Conservation (phyloP, 139 green algal species). For the Chlorella sp. region DNA sequence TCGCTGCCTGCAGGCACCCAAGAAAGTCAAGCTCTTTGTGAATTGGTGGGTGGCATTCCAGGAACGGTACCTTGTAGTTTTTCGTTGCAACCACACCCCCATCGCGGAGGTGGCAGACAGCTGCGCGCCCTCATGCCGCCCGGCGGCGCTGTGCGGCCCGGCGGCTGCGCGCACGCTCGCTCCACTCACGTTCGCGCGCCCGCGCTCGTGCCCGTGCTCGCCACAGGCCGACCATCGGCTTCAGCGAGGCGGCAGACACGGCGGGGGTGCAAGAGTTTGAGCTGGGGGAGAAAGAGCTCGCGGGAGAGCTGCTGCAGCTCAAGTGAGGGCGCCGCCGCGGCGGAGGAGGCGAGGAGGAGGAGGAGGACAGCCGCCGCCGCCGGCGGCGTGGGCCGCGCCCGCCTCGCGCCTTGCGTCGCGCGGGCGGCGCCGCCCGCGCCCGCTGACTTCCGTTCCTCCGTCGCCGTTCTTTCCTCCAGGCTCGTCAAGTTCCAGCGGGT, state of each 20-base stretch:
- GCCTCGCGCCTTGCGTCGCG: not conserved
- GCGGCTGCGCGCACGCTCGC: not conserved
- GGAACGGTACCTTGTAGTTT: no score
- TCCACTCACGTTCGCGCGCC: not conserved
- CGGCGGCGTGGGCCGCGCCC: not conserved
- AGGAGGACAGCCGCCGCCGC: not conserved
- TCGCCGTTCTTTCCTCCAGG: conserved; percentile 1
- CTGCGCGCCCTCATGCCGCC: no score
- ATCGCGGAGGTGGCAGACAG: no score
- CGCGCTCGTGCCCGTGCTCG: conserved; percentile 81
- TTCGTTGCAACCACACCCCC: no score
- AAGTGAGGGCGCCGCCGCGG: conserved; percentile 38
- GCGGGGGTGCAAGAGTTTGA: conserved; percentile 66
- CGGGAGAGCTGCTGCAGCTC: conserved; percentile 54
- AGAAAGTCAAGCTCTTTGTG: conserved; percentile 54
- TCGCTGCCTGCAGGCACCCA: conserved; percentile 49
- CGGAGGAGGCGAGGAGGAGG: not conserved
- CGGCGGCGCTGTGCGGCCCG: no score
- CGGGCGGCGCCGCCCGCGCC: no score
- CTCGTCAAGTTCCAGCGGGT: conserved; percentile 84
- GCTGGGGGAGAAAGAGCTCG: conserved; percentile 55
- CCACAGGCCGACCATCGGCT: conserved; percentile 52
- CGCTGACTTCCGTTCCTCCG: no score
- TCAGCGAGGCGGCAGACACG: conserved; percentile 42
- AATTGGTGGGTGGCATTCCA: no score